phyloP scores from a whole-genome alignment of 176 grass and related monocot species.

The Lolium multiflorum region DNA sequence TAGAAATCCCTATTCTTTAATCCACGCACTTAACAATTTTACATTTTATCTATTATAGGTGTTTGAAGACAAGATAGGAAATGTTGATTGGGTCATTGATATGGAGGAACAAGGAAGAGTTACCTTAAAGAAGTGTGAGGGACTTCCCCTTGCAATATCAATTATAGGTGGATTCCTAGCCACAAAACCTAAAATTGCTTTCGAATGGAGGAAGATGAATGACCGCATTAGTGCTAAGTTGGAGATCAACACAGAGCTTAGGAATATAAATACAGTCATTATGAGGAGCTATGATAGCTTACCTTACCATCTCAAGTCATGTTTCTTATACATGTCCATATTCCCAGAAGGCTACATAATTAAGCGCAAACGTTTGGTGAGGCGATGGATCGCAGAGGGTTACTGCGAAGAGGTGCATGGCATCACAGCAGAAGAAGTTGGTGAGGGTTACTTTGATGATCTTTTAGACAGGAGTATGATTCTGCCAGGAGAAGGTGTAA shows the following conservation, averaged over 20 bases:
- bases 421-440: background rate
- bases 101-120: too few species aligned
- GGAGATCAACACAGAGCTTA: background rate
- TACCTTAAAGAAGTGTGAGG: slow-evolving; percentile 25
- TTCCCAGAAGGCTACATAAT: slow-evolving; percentile 38
- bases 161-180: slow-evolving; percentile 40
- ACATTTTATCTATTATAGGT: background rate
- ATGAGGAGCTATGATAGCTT: slow-evolving; percentile 40
- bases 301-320: slow-evolving; percentile 45
- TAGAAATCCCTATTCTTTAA: too few species aligned
- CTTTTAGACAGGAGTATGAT: background rate
- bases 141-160: slow-evolving; percentile 47
- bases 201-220: slow-evolving; percentile 44
- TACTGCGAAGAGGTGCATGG: background rate
- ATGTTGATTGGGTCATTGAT: too few species aligned
- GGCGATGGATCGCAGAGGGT: slow-evolving; percentile 54
- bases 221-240: too few species aligned
- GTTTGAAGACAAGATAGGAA: too few species aligned
- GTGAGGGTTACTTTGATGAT: slow-evolving; percentile 18
- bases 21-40: too few species aligned
- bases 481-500: too few species aligned
- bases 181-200: slow-evolving; percentile 16
- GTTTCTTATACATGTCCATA: background rate
- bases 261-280: background rate
- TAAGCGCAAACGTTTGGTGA: slow-evolving; percentile 9